Base-by-base conservation (phyloP, 148 eudicot species). In the Fagopyrum tataricum region DNA sequence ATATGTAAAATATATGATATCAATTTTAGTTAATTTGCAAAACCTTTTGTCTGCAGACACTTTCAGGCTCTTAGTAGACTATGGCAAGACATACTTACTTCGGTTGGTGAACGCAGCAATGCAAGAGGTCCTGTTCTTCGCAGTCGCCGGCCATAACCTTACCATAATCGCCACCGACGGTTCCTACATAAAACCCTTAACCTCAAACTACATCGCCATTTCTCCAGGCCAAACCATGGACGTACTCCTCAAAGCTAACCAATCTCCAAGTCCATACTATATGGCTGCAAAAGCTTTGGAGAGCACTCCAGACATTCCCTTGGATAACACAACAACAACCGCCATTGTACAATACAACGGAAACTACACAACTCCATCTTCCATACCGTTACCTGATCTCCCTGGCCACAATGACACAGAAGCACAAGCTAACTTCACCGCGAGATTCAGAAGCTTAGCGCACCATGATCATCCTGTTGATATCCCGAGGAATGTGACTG, bases 141-240 rank as follows among this genome's bases (percentile, higher is more conserved):
- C 37, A 7, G 44, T 75, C n/a, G 71, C 77, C 7, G 39, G 39
- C n/a, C 77, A 75, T 21, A 75, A 46, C 61, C 62, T 75, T 2
- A 67, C 71, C 11, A 44, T 75, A 1, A 42, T 75, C 44, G 72
- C 56, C 10, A 75, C 72, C 17, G 77, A 75, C 31, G 77, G 71
- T 0, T 17, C 77, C 17, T 75, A 75, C 67, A 46, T n/a, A 18
- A 75, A 75, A 24, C 72, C 72, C 6, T 2, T 75, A 17, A 66
- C 71, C 18, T 23, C 58, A 6, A 23, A 1, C 44, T 75, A 75
- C 59, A 75, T 75, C 18, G 44, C 59, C 6, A 75, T 75, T 15
- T 66, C 72, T 1, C 77, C 77, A 0, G 77, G 77, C 9, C 77
- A 75, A 48, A 66, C 77, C 44, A 75, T 75, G 44, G 77, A 75